Evolutionary conservation across 352 stramenopile species (phyloP), one percentile per base, ranked within the genome.

Genomic region (Phytophthora idaei): DNA sequence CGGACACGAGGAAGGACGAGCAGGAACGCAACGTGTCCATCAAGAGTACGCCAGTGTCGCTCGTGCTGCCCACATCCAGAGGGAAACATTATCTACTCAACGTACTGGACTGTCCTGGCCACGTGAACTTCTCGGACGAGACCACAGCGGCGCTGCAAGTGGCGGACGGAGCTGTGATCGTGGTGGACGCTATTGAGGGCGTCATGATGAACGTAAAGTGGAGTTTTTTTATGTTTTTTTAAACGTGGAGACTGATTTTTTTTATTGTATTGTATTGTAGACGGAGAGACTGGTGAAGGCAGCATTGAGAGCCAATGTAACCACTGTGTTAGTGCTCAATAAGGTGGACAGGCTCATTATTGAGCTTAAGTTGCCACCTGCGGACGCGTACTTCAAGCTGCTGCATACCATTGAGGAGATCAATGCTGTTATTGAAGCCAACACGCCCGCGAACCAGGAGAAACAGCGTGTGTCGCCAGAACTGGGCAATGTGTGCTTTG

Each of bases 331-430:
- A 17, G 85, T 95, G 32, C 69, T 99, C 41, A 99, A 98, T 77
- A 99, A 99, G 77, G 87, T 99, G 42, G 98, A 99, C 78, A 95
- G 98, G 0, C 77, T 99, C 14, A 98, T 99, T 68, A 90, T 99
- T 27, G 98, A 99, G 73, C 85, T 99, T 41, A 99, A 99, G 76
- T 71, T 99, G 9, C 97, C 97, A 5, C 97, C 98, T 0, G 80
- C 85, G 6, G 98, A 99, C 78, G 94, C 97, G 42, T 99, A 99
- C 80, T 98, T 97, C 72, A 99, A 99, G 78, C 72, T 99, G 32
- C 71, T 96, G 32, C 86, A 99, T 76, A 96, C 97, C 36, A 97
- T 99, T 47, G 97, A 99, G 69, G 90, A 97, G 56, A 86, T 99
- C n/a, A 99, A 99, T 74, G 83, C 79, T 1, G 81, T 98, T 42